Evolutionary conservation across 768 basidiomycete species (phyloP).

Genomic region (Collybiopsis luxurians): DNA sequence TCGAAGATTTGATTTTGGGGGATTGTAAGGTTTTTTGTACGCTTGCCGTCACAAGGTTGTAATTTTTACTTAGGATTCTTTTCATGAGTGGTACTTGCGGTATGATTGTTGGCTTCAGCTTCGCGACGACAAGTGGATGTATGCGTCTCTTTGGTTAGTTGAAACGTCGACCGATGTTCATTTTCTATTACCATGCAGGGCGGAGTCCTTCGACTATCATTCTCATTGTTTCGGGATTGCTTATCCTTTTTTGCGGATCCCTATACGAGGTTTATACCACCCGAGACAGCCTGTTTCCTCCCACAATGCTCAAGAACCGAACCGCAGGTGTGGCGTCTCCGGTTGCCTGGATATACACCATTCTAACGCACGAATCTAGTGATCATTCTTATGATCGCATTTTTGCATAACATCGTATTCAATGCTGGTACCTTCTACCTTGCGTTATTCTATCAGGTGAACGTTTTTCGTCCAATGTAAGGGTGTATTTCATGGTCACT

Average conservation of each 20-base stretch:
- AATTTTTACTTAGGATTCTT: constrained; percentile 45
- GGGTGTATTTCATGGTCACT: constrained; percentile 7
- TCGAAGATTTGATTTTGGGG: constrained; percentile 70
- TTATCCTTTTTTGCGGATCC: constrained; percentile 55
- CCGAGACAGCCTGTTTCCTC: constrained; percentile 73
- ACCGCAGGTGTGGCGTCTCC: constrained; percentile 49
- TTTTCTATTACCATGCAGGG: constrained; percentile 43
- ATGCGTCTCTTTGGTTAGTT: constrained; percentile 27
- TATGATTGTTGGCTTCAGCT: constrained; percentile 78
- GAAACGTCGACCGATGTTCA: neutral
- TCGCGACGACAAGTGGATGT: constrained; percentile 70
- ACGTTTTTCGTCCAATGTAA: constrained; percentile 13
- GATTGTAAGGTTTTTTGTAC: constrained; percentile 54
- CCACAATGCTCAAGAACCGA: constrained; percentile 53
- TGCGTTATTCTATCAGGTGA: constrained; percentile 78
- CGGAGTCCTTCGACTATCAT: constrained; percentile 55
- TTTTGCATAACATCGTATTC: constrained; percentile 82
- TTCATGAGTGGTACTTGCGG: constrained; percentile 76
- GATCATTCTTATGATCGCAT: constrained; percentile 62
- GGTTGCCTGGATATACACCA: neutral
- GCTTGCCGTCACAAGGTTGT: neutral
- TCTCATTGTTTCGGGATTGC: constrained; percentile 54
- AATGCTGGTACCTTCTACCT: constrained; percentile 86
- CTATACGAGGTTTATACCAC: constrained; percentile 66
- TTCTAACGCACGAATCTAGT: constrained; percentile 35